Evolutionary conservation across 169 alveolate genomes (phyloP).

Genomic region (Pseudocohnilembus persalinus): DNA sequence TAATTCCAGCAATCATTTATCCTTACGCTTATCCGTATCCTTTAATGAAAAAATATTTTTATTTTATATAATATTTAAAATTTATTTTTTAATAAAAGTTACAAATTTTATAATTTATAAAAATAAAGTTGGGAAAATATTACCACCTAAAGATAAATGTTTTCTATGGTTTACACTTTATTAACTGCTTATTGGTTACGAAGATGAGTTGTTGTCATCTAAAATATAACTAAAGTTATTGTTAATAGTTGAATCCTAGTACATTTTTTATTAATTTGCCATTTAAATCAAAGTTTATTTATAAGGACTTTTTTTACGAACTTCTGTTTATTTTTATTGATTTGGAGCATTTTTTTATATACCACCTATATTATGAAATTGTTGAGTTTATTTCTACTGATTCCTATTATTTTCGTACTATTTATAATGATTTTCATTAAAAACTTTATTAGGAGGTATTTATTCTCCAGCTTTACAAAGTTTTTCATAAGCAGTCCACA

Average conservation of each 20-base stretch:
- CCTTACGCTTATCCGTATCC: too few relatives aligned
- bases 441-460: constrained; percentile 50
- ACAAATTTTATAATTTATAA: too few relatives aligned
- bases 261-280: too few relatives aligned
- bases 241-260: not conserved
- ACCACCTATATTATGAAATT: constrained; percentile 28
- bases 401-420: constrained; percentile 25
- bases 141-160: not conserved
- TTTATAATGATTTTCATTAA: constrained; percentile 48
- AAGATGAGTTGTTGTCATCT: not conserved
- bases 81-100: too few relatives aligned
- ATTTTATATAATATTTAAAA: too few relatives aligned
- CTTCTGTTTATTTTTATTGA: constrained; percentile 17
- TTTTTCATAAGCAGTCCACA: constrained; percentile 86
- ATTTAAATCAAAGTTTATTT: too few relatives aligned
- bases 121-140: too few relatives aligned
- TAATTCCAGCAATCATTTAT: too few relatives aligned
- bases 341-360: constrained; percentile 21
- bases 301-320: too few relatives aligned
- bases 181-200: not conserved
- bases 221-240: not conserved
- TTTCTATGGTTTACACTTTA: constrained; percentile 10
- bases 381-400: constrained; percentile 12
- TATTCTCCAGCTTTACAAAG: constrained; percentile 68
- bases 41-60: too few relatives aligned